phyloP scores from a whole-genome alignment of 495 filamentous ascomycete species.

The Tuber calosporum region DNA sequence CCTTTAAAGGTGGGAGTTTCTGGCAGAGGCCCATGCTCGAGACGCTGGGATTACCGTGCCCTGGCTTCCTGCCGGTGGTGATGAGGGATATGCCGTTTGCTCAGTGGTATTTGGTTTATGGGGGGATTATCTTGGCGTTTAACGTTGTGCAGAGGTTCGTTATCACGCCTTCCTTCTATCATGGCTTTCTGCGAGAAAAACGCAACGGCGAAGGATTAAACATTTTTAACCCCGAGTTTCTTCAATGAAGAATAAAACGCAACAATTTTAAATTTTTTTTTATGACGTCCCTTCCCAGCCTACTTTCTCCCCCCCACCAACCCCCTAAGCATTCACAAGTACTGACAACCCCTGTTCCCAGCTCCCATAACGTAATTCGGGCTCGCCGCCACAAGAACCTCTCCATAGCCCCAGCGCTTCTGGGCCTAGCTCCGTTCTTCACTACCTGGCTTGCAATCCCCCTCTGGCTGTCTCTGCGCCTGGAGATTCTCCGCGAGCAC shows the following conservation, averaged over 20 bases:
- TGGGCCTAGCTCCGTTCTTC: slow-evolving; percentile 74
- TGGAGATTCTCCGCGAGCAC: slow-evolving; percentile 68
- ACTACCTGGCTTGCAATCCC: slow-evolving; percentile 66
- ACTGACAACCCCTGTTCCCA: slow-evolving; percentile 41
- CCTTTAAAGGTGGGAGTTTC: slow-evolving; percentile 76
- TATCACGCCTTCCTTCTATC: slow-evolving; percentile 9
- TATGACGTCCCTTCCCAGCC: slow-evolving; percentile 20
- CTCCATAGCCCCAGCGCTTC: slow-evolving; percentile 60
- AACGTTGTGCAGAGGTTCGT: slow-evolving; percentile 62
- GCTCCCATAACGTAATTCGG: slow-evolving; percentile 72
- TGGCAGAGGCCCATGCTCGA: slow-evolving; percentile 78
- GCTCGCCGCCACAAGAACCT: slow-evolving; percentile 67
- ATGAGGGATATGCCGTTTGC: slow-evolving; percentile 76
- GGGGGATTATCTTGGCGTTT: slow-evolving; percentile 69
- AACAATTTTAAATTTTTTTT: slow-evolving; percentile 34
- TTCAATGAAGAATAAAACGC: slow-evolving; percentile 33
- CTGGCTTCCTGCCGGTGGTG: slow-evolving; percentile 57
- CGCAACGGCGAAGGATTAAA: slow-evolving; percentile 28
- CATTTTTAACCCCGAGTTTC: slow-evolving; percentile 35
- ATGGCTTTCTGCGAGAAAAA: neutral
- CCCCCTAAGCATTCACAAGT: neutral
- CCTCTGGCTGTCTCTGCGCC: slow-evolving; percentile 74
- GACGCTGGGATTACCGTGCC: slow-evolving; percentile 60
- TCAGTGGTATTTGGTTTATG: slow-evolving; percentile 91
- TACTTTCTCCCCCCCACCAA: neutral